Evolutionary conservation across 2,329 filamentous ascomycete species (phyloP).

Genomic region (Penicillium corylophilum): DNA sequence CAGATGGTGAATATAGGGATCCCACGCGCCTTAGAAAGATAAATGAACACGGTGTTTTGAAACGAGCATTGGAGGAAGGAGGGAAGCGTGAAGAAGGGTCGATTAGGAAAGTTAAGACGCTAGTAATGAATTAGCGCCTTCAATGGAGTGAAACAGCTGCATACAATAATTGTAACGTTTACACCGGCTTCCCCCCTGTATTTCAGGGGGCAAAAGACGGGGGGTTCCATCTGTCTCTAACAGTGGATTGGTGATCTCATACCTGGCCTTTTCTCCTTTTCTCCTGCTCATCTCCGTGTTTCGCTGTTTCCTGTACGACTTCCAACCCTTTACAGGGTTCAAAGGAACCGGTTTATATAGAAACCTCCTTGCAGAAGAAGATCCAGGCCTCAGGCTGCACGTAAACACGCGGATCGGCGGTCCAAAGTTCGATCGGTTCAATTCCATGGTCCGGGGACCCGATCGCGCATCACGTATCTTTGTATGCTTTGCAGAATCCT

Average conservation of each 20-base stretch:
- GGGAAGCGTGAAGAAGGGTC: constrained; percentile 15
- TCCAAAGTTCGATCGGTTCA: constrained; percentile 4
- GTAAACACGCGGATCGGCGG: constrained; percentile 5
- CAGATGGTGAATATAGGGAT: neutral
- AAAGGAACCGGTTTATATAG: neutral
- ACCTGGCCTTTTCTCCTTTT: constrained; percentile 1
- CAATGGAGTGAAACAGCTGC: constrained; percentile 16
- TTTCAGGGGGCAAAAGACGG: constrained; percentile 5
- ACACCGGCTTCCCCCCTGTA: neutral
- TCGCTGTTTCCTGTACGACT: neutral
- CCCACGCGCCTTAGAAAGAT: neutral
- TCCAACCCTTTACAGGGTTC: neutral
- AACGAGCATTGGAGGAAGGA: constrained; percentile 7
- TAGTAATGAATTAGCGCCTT: constrained; percentile 19
- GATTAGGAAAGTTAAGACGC: constrained; percentile 15
- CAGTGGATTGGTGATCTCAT: neutral
- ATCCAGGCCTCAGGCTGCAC: neutral
- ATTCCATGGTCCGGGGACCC: constrained; percentile 8
- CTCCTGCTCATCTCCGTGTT: neutral
- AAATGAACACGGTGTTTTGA: constrained; percentile 18
- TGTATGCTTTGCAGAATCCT: neutral
- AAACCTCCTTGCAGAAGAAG: neutral
- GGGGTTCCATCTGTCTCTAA: constrained; percentile 4
- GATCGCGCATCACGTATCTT: neutral
- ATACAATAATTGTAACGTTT: constrained; percentile 1